Evolutionary conservation across 1,284 basidiomycete species (phyloP), one percentile per base, ranked within the genome.

Genomic region (Polyporus tsugae): DNA sequence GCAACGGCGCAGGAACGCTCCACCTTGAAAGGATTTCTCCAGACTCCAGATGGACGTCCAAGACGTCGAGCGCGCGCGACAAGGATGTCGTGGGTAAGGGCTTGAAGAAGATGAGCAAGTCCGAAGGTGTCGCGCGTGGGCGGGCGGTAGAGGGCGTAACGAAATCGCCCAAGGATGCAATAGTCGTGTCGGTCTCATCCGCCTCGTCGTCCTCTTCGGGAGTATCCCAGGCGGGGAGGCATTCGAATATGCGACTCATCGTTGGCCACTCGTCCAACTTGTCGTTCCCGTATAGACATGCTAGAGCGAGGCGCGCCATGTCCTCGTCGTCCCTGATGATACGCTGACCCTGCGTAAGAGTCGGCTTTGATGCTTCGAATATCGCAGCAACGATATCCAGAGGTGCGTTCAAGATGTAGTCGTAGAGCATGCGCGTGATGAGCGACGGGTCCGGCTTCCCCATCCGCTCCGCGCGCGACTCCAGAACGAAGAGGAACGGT

Each of bases 191-290:
- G 15, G 89, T 90, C 63, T 90, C 89, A 71, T 94, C 94, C 53
- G 85, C 86, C 65, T 93, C 88, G 62, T 87, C 86, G 46, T 86
- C 85, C 63, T 87, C 84, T 33, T 81, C 78, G 1, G 85, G 78
- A 38, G 90, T 84, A 68, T 92, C 90, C 95, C 95, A 98, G 9
- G 92, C 95, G 0, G 96, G 96, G 55, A 98, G 84, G 77, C 95
- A 98, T 78, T 98, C 96, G 78, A 98, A 98, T 66, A 98, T 94
- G 42, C 85, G 84, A 72, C 91, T 94, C 95, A 97, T 97, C 1
- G 85, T 90, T 0, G 88, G 76, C 95, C 94, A 97, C 71, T 90
- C 86, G 72, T 89, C 83, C 42, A 90, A 80, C 66, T 85, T 86
- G 71, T 90, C 85, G 74, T 87, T 94, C 13, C 95, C 95, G 73